phyloP scores from a whole-genome alignment of 139 green algal species.

The Spirogloea muscicola region DNA sequence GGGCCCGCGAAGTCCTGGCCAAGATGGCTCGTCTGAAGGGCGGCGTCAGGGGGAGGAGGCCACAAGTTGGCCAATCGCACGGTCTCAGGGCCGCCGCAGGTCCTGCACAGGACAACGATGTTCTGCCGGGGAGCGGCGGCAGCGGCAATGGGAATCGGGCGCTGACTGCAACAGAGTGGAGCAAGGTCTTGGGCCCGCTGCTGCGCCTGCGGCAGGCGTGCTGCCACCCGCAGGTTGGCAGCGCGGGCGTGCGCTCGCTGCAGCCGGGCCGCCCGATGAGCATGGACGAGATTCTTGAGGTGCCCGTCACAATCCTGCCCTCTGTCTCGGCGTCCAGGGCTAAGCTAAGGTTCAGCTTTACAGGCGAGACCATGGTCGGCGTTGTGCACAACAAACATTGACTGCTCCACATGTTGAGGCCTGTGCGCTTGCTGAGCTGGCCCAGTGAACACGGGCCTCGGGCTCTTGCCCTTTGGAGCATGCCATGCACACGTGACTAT shows the following conservation, averaged over 20 bases:
- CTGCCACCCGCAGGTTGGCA: constrained; percentile 84
- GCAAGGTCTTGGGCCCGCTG: constrained; percentile 62
- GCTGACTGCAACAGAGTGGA: constrained; percentile 24
- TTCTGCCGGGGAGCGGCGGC: background rate
- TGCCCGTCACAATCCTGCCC: constrained; percentile 1
- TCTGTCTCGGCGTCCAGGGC: too few species aligned
- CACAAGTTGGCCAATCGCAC: background rate
- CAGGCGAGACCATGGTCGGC: too few species aligned
- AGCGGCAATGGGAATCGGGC: background rate
- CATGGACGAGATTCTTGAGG: constrained; percentile 79
- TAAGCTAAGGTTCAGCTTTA: too few species aligned
- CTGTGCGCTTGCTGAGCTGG: too few species aligned
- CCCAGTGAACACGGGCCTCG: too few species aligned
- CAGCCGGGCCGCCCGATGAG: constrained; percentile 53
- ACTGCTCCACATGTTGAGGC: too few species aligned
- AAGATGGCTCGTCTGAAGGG: background rate
- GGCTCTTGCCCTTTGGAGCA: too few species aligned
- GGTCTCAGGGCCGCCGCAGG: background rate
- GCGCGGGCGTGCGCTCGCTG: constrained; percentile 62
- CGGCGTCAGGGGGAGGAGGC: background rate
- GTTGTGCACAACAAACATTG: too few species aligned
- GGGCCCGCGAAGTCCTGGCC: constrained; percentile 54
- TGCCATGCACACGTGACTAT: too few species aligned
- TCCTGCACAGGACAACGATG: background rate
- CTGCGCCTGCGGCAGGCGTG: constrained; percentile 82